A percentile compares a stretch with the other conserved stretches of the same genome.
Evolutionary conservation across 2,329 filamentous ascomycete genomes (phyloP).

Genomic region (Clonostachys rosea): DNA sequence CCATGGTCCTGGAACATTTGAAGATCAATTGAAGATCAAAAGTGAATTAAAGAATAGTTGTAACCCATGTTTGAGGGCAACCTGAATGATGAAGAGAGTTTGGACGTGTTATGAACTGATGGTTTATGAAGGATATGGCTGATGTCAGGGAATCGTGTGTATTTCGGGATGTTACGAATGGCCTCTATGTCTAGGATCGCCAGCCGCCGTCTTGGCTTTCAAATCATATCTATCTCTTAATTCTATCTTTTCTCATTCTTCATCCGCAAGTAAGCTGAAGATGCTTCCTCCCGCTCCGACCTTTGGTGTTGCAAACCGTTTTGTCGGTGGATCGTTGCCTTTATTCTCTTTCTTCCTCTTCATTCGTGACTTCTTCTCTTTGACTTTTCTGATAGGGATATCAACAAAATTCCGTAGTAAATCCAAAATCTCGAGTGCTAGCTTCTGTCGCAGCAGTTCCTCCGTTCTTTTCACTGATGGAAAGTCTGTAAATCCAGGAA

Average conservation of each 20-base stretch:
- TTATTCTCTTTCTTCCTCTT: background rate
- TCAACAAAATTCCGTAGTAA: background rate
- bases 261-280: constrained; percentile 14
- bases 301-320: background rate
- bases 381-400: background rate
- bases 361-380: background rate
- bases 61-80: no score
- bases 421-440: background rate
- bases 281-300: constrained; percentile 6
- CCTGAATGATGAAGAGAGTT: background rate
- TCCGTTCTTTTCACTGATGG: constrained; percentile 8
- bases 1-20: constrained; percentile 15
- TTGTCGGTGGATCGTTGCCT: constrained; percentile 5
- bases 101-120: background rate
- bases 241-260: background rate
- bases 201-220: no score
- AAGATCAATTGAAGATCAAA: constrained; percentile 1
- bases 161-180: no score
- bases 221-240: background rate
- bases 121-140: background rate
- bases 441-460: background rate
- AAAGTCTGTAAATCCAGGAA: constrained; percentile 16
- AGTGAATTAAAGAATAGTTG: no score
- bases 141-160: no score
- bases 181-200: no score